Evolutionary conservation across 495 filamentous ascomycete species (phyloP).

Genomic region (Penicillium diatomitis): DNA sequence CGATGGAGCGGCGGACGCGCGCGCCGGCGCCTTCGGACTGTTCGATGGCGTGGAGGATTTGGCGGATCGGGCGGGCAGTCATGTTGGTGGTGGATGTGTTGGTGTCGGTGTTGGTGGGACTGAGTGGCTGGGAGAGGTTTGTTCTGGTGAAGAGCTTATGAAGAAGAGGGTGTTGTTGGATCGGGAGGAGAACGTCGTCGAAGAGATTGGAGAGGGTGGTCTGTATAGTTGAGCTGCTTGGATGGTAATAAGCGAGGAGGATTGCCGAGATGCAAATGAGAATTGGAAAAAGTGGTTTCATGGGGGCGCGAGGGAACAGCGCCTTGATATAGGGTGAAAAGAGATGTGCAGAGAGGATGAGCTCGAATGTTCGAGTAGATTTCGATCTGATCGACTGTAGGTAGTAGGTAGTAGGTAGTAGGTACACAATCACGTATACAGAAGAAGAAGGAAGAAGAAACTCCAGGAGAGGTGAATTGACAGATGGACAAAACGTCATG

Average conservation of each 20-base stretch:
- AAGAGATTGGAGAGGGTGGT: slow-evolving; percentile 3
- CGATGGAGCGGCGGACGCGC: slow-evolving; percentile 79
- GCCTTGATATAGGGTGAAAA: too few relatives aligned
- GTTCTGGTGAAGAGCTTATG: neutral
- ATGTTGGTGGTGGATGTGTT: slow-evolving; percentile 39
- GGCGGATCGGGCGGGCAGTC: slow-evolving; percentile 68
- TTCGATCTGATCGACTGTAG: too few relatives aligned
- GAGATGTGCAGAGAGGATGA: neutral
- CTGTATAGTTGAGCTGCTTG: neutral
- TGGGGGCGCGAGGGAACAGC: slow-evolving; percentile 10
- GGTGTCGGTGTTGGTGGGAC: neutral
- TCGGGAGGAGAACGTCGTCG: too few relatives aligned
- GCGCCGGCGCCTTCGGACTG: slow-evolving; percentile 88
- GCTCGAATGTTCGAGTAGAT: slow-evolving; percentile 16
- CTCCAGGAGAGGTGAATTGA: too few relatives aligned
- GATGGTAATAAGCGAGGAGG: slow-evolving; percentile 19
- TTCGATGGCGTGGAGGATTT: slow-evolving; percentile 74
- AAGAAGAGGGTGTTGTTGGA: slow-evolving; percentile 1
- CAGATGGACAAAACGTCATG: too few relatives aligned
- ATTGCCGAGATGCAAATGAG: slow-evolving; percentile 38
- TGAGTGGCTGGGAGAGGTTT: neutral
- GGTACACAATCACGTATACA: too few relatives aligned
- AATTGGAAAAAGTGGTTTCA: slow-evolving; percentile 36
- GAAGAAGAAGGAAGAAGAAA: too few relatives aligned
- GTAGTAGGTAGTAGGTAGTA: too few relatives aligned